Evolutionary conservation across 139 green algal species (phyloP).

Genomic region (Chlamydomonas incerta): DNA sequence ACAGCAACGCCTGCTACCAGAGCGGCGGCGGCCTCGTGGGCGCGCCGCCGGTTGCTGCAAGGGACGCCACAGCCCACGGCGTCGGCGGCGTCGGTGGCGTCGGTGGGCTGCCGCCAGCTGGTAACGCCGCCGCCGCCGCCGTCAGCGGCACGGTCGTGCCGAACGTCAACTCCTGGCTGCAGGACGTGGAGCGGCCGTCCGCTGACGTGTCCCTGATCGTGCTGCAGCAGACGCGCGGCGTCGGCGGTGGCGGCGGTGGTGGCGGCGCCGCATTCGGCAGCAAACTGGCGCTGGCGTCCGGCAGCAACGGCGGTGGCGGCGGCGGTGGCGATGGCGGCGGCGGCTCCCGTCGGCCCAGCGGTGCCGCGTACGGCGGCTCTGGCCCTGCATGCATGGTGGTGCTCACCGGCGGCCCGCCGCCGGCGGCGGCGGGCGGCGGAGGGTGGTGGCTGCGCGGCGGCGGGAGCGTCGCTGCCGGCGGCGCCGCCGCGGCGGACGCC

Average conservation of each 20-base stretch:
- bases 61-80: not conserved
- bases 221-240: not conserved
- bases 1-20: too few species aligned
- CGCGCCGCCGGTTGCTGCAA: too few species aligned
- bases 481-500: too few species aligned
- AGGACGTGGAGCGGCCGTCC: conserved; percentile 14
- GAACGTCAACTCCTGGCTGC: conserved; percentile 19
- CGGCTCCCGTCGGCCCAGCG: too few species aligned
- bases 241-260: not conserved
- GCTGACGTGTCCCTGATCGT: conserved; percentile 13
- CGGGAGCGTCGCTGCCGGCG: too few species aligned
- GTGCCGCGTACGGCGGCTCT: too few species aligned
- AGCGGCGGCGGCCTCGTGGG: not conserved
- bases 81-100: not conserved
- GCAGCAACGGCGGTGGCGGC: not conserved
- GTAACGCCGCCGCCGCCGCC: not conserved
- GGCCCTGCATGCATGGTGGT: too few species aligned
- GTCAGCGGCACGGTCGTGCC: not conserved
- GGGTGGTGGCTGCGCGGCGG: too few species aligned
- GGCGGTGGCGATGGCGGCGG: too few species aligned
- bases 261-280: too few species aligned
- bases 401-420: too few species aligned
- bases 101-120: not conserved
- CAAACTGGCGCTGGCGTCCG: not conserved
- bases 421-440: too few species aligned